A percentile compares a stretch with the other conserved stretches of the same genome.
Evolutionary conservation across 2,329 filamentous ascomycete species (phyloP).

Genomic region (Cladophialophora exuberans): DNA sequence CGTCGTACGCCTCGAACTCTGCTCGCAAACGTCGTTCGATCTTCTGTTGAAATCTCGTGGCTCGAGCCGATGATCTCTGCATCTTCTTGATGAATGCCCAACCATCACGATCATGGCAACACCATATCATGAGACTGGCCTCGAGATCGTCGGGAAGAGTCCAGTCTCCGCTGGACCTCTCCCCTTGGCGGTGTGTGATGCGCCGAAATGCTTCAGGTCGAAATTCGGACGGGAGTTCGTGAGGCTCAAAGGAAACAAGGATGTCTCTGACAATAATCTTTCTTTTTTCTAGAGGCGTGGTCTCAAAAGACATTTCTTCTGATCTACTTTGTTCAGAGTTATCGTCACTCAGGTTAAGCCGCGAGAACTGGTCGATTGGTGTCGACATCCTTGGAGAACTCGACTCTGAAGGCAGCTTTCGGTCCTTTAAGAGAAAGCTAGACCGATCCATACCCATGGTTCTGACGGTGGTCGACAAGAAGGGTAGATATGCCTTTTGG

Average conservation of each 20-base stretch:
- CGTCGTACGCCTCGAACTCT: constrained; percentile 45
- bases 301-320: constrained; percentile 20
- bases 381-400: constrained; percentile 20
- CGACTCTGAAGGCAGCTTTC: background rate
- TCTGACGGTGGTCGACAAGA: background rate
- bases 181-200: constrained; percentile 32
- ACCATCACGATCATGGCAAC: constrained; percentile 48
- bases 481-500: constrained; percentile 13
- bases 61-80: constrained; percentile 46
- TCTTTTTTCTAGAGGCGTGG: constrained; percentile 15
- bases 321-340: background rate
- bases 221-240: constrained; percentile 47
- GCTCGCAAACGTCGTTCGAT: constrained; percentile 42
- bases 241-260: constrained; percentile 48
- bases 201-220: constrained; percentile 44
- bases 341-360: constrained; percentile 16
- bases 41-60: constrained; percentile 50
- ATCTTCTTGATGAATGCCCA: constrained; percentile 47
- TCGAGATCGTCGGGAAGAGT: constrained; percentile 50
- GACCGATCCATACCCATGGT: background rate
- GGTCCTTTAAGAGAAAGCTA: background rate
- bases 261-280: constrained; percentile 42
- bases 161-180: constrained; percentile 44
- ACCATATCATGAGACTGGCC: constrained; percentile 50
- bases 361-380: constrained; percentile 23